Base-by-base conservation (phyloP, 441 rosid genomes). In the Sinapis alba region DNA sequence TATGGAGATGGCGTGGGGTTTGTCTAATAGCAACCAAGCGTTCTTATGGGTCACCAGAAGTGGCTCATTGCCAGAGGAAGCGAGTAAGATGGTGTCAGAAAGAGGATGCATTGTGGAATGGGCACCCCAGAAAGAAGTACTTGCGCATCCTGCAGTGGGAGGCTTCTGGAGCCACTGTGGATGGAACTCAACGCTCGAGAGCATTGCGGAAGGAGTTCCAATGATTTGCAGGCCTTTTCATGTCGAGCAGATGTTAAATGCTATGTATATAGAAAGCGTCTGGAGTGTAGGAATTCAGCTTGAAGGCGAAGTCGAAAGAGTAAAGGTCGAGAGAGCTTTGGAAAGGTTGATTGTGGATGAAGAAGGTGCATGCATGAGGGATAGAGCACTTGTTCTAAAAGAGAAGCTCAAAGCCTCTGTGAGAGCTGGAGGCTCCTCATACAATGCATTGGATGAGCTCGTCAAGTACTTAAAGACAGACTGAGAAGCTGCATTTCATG, bases 151-250 rank as follows among this genome's bases (percentile, higher is more conserved):
- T 0, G 68, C 81, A 1, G 81, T 79, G 19, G 82, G 84, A 28
- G 77, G 83, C 2, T 77, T 81, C 27, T 82, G 78, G 85, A 83
- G 74, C 65, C 87, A 83, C 5, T 71, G 87, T 5, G 79, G 86
- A 74, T 74, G 78, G 72, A 74, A 74, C 66, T 74, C 60, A 21
- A 65, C 21, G 7, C 71, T 75, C 0, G 87, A 80, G 59, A 80
- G 86, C 18, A 21, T 85, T 11, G 64, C 15, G 16, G 80, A 79
- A 80, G 86, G 87, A 27, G 78, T 82, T 0, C 90, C 86, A 6
- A 71, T 83, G 77, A 69, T 72, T 4, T 85, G 88, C 57, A 67
- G 15, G 43, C 88, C 91, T 2, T 75, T 34, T 32, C 32, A 36
- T 1, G 81, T 79, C 0, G 88, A 86, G 36, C 88, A 83, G 68